Base-by-base conservation (phyloP, 306 rosid genomes). In the Aeschynomene evenia region DNA sequence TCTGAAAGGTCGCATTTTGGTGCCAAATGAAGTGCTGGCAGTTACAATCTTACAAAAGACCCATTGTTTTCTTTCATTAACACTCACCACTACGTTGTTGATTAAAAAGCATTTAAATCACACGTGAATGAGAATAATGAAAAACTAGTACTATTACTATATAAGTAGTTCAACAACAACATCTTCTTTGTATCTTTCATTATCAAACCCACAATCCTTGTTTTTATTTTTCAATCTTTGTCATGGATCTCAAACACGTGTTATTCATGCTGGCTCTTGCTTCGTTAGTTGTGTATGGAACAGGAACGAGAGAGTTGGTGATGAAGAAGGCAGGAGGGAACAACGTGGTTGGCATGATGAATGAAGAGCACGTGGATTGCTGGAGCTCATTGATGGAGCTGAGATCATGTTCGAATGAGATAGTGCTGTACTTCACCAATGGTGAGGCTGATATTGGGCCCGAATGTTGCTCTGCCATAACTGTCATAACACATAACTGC, bases 391-490 rank as follows among this genome's bases (percentile, higher is more conserved):
- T 84, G 1, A 7, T 48, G 68, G 81, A 61, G 63, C 55, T 80
- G 22, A 74, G 71, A 64, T 84, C 77, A 1, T 84, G 83, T 63
- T 61, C 79, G 9, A 68, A 55, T 40, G 83, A 84, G 61, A 77
- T 84, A 7, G 46, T 74, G 33, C 11, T 26, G 3, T 78, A 74
- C 75, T 71, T 84, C 43, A 45, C 63, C 8, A 74, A 67, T 3
- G 83, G 77, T 1, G 39, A 63, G 55, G 23, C 74, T 2, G 56
- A 61, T 29, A 80, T 84, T 14, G 72, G 81, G 0, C 48, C 58
- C 1, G 70, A 66, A 3, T 84, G 88, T 26, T 84, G 88, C 74
- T 13, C 66, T 40, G 79, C 81, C 11, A 75, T 84, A 8, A 66
- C 46, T 4, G 54, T 51, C 2, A 80, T 84, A 42, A 80, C 88